phyloP scores from a whole-genome alignment of 148 eudicot genomes.

The Chenopodium berlandieri region DNA sequence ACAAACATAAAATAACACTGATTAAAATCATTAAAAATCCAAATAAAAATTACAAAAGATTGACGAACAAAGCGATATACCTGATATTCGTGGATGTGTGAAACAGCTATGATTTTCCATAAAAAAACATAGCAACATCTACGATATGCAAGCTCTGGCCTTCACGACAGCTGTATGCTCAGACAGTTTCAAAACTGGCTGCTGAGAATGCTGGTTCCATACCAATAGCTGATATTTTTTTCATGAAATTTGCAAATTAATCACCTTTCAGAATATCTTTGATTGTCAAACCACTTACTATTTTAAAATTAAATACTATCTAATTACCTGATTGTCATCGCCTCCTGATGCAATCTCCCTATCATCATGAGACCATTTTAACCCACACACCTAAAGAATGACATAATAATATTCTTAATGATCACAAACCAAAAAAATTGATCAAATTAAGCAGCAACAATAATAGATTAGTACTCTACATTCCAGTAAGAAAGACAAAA shows the following conservation, averaged over 20 bases:
- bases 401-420: not conserved
- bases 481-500: not conserved
- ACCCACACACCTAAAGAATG: slow-evolving; percentile 72
- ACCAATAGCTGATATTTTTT: slow-evolving; percentile 60
- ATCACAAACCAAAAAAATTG: not conserved
- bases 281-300: no score
- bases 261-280: not conserved
- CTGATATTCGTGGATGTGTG: no score
- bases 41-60: no score
- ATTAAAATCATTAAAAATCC: no score
- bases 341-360: slow-evolving; percentile 99
- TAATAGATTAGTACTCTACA: no score
- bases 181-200: slow-evolving; percentile 61
- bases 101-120: no score
- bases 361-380: slow-evolving; percentile 98
- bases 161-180: slow-evolving; percentile 98
- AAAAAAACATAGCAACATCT: no score
- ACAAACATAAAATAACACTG: no score
- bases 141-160: slow-evolving; percentile 61
- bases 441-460: no score
- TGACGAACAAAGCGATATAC: no score
- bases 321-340: slow-evolving; percentile 82
- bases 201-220: slow-evolving; percentile 89
- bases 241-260: slow-evolving; percentile 2
- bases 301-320: not conserved